phyloP scores from a whole-genome alignment of 1,139 yeast genomes.

The Pneumocystis canis region DNA sequence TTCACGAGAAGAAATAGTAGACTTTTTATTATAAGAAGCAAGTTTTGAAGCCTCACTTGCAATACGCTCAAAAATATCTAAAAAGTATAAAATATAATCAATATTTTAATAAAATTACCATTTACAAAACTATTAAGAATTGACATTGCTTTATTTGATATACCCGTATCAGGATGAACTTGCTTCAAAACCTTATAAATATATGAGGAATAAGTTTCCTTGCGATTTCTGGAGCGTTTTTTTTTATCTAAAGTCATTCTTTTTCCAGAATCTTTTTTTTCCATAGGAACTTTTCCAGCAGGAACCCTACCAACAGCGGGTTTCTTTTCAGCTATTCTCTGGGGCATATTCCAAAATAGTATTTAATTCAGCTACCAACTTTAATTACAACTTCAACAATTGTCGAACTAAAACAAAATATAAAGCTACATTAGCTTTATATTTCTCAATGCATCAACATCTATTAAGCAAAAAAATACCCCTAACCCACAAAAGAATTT shows the following conservation, averaged over 20 bases:
- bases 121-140: slow-evolving; percentile 97
- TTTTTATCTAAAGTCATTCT: slow-evolving; percentile 55
- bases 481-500: background rate
- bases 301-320: slow-evolving; percentile 30
- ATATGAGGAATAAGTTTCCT: slow-evolving; percentile 97
- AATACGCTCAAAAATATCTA: slow-evolving; percentile 65
- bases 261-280: slow-evolving; percentile 92
- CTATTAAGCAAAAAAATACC: background rate
- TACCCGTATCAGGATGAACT: slow-evolving; percentile 95
- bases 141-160: slow-evolving; percentile 97
- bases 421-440: background rate
- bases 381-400: background rate
- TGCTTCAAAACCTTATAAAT: slow-evolving; percentile 92
- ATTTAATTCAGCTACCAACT: background rate
- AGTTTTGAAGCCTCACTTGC: slow-evolving; percentile 98
- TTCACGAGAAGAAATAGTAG: slow-evolving; percentile 97
- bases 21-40: slow-evolving; percentile 99
- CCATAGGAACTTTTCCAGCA: slow-evolving; percentile 83
- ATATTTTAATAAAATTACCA: slow-evolving; percentile 38
- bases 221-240: slow-evolving; percentile 94
- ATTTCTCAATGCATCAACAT: background rate
- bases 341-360: slow-evolving; percentile 51
- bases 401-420: background rate
- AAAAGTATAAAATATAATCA: background rate
- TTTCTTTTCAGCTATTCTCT: slow-evolving; percentile 63